These are phyloP conservation scores for Boletus coccyginus DNA, from an alignment of 768 basidiomycete species.

Conservation along the genomic window DNA sequence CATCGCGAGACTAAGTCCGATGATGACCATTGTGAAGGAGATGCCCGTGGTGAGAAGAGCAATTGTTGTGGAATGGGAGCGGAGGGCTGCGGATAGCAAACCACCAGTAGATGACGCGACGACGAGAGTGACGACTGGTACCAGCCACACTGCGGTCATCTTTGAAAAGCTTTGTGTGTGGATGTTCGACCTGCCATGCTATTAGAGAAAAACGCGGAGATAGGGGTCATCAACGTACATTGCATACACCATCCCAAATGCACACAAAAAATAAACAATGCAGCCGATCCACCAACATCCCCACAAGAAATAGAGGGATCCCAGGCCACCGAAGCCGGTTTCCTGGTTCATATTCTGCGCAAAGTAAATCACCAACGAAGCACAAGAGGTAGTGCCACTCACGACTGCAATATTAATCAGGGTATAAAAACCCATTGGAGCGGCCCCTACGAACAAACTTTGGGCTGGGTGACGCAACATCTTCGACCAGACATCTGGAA, in stretches of 20 bases:
- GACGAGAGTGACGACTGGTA: constrained; percentile 51
- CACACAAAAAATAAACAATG: constrained; percentile 38
- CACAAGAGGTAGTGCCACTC: constrained; percentile 8
- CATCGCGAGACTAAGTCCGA: constrained; percentile 46
- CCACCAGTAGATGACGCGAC: constrained; percentile 55
- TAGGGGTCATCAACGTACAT: constrained; percentile 33
- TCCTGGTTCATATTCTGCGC: constrained; percentile 33
- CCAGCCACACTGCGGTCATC: constrained; percentile 47
- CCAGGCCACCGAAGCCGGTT: constrained; percentile 33
- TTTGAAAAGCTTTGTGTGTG: constrained; percentile 41
- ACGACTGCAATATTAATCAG: constrained; percentile 41
- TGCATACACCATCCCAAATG: constrained; percentile 48
- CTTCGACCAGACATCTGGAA: constrained; percentile 40
- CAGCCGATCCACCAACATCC: constrained; percentile 53
- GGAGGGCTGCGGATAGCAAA: constrained; percentile 40
- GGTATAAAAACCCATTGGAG: constrained; percentile 46
- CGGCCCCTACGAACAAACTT: constrained; percentile 43
- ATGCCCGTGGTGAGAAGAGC: constrained; percentile 44
- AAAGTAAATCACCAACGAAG: background rate
- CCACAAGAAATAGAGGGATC: constrained; percentile 43
- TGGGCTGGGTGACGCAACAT: constrained; percentile 48
- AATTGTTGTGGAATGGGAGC: constrained; percentile 33
- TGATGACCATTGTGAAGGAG: constrained; percentile 42
- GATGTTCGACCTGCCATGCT: constrained; percentile 37
- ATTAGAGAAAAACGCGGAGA: background rate